Evolutionary conservation across 202 grass and related monocot species (phyloP), one percentile per base, ranked within the genome.

Genomic region (Panicum hallii): DNA sequence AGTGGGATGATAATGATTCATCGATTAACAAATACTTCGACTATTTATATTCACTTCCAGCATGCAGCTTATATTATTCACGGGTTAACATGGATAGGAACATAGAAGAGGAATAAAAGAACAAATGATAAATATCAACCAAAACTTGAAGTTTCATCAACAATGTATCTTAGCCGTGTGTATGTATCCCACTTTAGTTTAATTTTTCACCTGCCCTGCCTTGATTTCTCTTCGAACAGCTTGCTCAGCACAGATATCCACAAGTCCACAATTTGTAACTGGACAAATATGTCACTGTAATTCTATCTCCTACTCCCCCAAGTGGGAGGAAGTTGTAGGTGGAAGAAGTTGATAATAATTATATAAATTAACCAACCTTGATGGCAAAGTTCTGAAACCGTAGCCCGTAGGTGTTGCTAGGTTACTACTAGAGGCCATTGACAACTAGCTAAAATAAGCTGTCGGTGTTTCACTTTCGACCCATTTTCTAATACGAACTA

Each of bases 401-500:
- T 46, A 36, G 36, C 36, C 36, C 36, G 36, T 38, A 38, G 36
- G 36, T 46, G 17, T 23, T 46, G 7, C 38, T 73, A 60, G 26
- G 63, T 61, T 69, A 61, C 19, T 26, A 77, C 26, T 48, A 2
- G 20, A 20, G 54, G 65, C 70, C 22, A 77, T 23, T 61, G 22
- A 43, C 54, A 68, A 63, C 4, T 44, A 43, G 41, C 54, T 14
- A 82, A 77, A 62, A 10, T 28, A 55, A 63, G 72, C 16, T 71
- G 72, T 71, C 83, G 55, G 79, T 52, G 34, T 83, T 78, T 83
- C 65, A 6, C 36, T 87, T 64, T 83, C 79, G 15, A 53, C 42
- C 16, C 15, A 13, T 54, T 79, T 86, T 11, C 8, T 36, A 11
- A 16, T 57, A 15, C 0, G 19, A 72, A 10, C 12, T 61, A 19